These are phyloP conservation scores for Bolboschoenoplectus hybrid DNA, from an alignment of 202 grass and related monocot genomes.

Conservation along the genomic window DNA sequence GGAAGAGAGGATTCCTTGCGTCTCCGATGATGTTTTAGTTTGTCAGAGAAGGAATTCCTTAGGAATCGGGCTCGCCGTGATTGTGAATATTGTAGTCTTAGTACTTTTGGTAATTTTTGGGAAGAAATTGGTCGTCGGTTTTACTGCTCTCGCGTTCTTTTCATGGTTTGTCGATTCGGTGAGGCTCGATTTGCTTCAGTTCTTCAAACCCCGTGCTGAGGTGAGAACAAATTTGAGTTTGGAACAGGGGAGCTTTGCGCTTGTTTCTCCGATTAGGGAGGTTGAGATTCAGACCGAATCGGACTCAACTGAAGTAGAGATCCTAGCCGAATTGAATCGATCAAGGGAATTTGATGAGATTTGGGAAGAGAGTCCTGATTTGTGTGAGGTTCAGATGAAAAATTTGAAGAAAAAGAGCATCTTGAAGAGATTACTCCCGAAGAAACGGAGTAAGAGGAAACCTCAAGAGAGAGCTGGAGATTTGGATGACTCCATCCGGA, in stretches of 20 bases:
- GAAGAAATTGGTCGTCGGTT: constrained; percentile 48
- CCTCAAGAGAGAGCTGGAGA: background rate
- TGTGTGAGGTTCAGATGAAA: background rate
- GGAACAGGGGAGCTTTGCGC: constrained; percentile 35
- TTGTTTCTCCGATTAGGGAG: constrained; percentile 64
- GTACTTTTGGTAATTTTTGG: constrained; percentile 58
- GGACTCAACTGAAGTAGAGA: constrained; percentile 35
- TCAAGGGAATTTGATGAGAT: constrained; percentile 21
- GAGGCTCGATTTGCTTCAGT: constrained; percentile 24
- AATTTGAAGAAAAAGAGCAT: constrained; percentile 46
- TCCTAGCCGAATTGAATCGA: constrained; percentile 39
- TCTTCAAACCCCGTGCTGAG: constrained; percentile 16
- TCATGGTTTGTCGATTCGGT: constrained; percentile 58
- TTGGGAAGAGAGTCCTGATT: constrained; percentile 26
- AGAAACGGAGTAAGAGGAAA: constrained; percentile 39
- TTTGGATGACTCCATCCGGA: constrained; percentile 36
- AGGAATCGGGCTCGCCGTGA: constrained; percentile 45
- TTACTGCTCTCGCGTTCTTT: constrained; percentile 50
- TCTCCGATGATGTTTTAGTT: background rate
- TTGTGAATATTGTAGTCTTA: constrained; percentile 48
- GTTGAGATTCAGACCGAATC: constrained; percentile 43
- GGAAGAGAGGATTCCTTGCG: background rate
- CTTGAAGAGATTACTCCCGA: constrained; percentile 51
- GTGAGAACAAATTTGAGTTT: constrained; percentile 26
- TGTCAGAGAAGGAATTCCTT: constrained; percentile 35